Evolutionary conservation across 768 basidiomycete species (phyloP), one percentile per base, ranked within the genome.

Genomic region (Serpula lacrymans): DNA sequence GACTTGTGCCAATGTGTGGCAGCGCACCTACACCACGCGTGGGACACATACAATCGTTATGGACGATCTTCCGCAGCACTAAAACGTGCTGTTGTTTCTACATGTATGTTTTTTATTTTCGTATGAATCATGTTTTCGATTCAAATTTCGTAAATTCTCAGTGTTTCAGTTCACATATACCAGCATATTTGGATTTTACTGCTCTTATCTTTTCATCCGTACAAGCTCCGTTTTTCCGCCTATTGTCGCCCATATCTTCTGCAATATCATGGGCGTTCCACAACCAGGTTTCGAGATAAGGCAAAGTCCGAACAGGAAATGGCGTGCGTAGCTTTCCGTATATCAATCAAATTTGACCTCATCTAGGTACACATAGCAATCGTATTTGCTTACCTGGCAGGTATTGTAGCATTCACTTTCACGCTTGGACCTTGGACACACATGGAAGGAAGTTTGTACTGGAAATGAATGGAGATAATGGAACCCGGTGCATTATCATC

Each of bases 1-100:
- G 27, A 45, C 34, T 40, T 25, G 28, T 42, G 14, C 36, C 33
- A 33, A 33, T 37, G n/a, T n/a, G n/a, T n/a, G n/a, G 20, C 49
- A 92, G 95, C 96, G 2, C 96, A 99, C 56, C 64, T 82, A 1
- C 96, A 99, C 53, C 96, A 98, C 52, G 91, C 84, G 11, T 88
- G 81, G 77, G 96, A 98, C 44, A 77, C 71, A 0, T 99, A 79
- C 58, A 78, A 82, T 44, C 77, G 77, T 11, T 77, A 78, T 43
- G 95, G 95, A 1, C 67, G 83, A 23, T 90, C 75, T 1, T 34
- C 46, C 7, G 56, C 60, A n/a, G 92, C 93, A 0, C 64, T 83
- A 3, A 69, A 79, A 41, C 73, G 67, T 11, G 89, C 94, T 0
- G 42, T 74, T 10, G 46, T 84, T 13, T 64, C 66, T 24, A 73